Conservation (phyloP, 1,284 basidiomycete species). For the Moesziomyces globuligerus region DNA sequence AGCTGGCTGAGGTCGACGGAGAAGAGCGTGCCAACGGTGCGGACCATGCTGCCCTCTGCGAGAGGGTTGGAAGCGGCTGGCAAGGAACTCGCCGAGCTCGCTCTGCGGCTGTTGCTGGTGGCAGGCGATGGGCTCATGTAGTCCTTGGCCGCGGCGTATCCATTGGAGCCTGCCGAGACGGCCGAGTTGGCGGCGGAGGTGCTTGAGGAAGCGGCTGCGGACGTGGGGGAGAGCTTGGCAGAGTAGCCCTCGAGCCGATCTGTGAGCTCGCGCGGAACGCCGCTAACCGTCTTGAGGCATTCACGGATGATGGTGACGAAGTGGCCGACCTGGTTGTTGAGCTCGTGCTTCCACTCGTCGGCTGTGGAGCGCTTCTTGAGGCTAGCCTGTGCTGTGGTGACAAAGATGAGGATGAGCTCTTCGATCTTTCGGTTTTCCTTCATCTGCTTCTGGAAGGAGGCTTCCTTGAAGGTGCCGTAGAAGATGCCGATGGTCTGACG, state of each 20-base stretch:
- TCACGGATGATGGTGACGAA: constrained; percentile 88
- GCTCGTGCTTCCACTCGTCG: constrained; percentile 88
- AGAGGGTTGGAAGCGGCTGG: constrained; percentile 20
- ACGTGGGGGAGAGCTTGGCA: constrained; percentile 73
- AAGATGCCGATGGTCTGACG: constrained; percentile 62
- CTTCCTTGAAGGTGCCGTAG: constrained; percentile 63
- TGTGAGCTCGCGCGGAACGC: constrained; percentile 78
- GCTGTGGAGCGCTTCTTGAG: constrained; percentile 75
- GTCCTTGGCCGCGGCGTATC: constrained; percentile 16
- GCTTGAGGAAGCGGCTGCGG: constrained; percentile 3
- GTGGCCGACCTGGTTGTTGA: constrained; percentile 87
- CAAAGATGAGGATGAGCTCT: constrained; percentile 94
- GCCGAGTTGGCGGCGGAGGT: constrained; percentile 1
- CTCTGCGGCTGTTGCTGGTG: constrained; percentile 32
- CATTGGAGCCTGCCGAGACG: constrained; percentile 24
- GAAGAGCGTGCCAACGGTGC: constrained; percentile 79
- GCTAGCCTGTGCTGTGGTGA: constrained; percentile 75
- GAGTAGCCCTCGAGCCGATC: constrained; percentile 83
- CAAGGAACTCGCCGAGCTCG: constrained; percentile 42
- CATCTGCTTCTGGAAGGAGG: constrained; percentile 70
- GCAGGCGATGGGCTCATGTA: constrained; percentile 21
- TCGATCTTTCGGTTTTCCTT: constrained; percentile 97
- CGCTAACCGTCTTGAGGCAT: constrained; percentile 71
- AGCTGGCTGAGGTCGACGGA: constrained; percentile 77
- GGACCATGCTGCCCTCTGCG: constrained; percentile 53